These are phyloP conservation scores for Candolleomyces eurysporus DNA, from an alignment of 768 basidiomycete species.

Conservation along the genomic window DNA sequence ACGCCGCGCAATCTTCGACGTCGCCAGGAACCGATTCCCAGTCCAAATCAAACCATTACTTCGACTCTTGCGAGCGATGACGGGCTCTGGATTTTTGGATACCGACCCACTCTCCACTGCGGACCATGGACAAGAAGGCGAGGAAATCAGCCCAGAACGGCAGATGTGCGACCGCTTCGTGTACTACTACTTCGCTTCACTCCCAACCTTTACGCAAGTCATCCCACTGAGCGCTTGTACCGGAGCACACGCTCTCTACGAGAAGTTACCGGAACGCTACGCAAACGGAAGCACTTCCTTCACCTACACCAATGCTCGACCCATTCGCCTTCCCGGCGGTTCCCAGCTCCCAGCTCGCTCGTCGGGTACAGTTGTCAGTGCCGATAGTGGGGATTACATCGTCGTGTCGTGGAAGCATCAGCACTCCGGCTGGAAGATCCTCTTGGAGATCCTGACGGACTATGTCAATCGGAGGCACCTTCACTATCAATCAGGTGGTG, in stretches of 20 bases:
- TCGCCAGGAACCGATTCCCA: conserved; percentile 81
- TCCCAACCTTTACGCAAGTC: conserved; percentile 74
- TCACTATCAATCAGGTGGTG: conserved; percentile 35
- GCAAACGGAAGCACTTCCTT: conserved; percentile 47
- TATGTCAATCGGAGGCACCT: conserved; percentile 62
- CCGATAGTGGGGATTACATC: conserved; percentile 64
- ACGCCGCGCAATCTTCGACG: conserved; percentile 80
- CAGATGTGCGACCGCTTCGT: conserved; percentile 66
- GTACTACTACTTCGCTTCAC: conserved; percentile 70
- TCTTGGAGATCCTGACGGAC: conserved; percentile 78
- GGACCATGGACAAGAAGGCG: conserved; percentile 28
- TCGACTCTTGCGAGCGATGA: conserved; percentile 73
- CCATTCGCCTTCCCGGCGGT: conserved; percentile 75
- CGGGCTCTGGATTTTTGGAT: conserved; percentile 72
- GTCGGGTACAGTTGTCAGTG: conserved; percentile 67
- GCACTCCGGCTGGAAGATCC: conserved; percentile 83
- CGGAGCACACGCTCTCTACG: conserved; percentile 71
- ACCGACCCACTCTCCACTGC: conserved; percentile 63
- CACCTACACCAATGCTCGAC: conserved; percentile 62
- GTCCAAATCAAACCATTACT: conserved; percentile 70
- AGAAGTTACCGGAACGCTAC: conserved; percentile 62
- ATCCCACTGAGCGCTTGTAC: conserved; percentile 60
- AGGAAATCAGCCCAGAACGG: conserved; percentile 44
- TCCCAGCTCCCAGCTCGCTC: conserved; percentile 66
- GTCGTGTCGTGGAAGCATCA: conserved; percentile 80